Evolutionary conservation across 2,329 filamentous ascomycete species (phyloP).

Genomic region (Botrytis fragariae): DNA sequence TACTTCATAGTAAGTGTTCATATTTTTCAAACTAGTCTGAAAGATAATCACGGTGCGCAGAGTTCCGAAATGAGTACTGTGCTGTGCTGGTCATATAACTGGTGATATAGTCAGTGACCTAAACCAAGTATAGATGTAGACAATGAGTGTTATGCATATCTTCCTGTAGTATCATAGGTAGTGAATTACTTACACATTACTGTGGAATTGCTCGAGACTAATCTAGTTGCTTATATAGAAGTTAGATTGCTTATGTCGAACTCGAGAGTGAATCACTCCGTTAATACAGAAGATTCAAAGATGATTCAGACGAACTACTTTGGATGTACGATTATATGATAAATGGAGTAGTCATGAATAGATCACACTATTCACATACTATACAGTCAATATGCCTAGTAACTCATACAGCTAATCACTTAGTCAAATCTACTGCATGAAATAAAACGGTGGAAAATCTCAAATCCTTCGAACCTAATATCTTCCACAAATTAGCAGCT

Average conservation of each 20-base stretch:
- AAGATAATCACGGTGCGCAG: not conserved
- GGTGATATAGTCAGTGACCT: not conserved
- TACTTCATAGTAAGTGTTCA: not conserved
- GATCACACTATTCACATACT: not conserved
- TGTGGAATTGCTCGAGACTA: not conserved
- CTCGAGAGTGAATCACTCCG: not conserved
- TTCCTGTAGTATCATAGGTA: not conserved
- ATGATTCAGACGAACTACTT: not conserved
- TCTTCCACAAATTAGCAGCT: too few relatives aligned
- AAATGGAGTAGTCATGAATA: not conserved
- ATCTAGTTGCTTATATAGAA: not conserved
- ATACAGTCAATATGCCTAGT: not conserved
- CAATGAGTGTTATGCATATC: not conserved
- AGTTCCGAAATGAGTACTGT: not conserved
- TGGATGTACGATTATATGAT: too few relatives aligned
- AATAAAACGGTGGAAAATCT: too few relatives aligned
- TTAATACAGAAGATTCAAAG: not conserved
- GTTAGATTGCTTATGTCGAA: not conserved
- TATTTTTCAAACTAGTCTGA: not conserved
- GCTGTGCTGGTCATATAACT: not conserved
- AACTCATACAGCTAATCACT: not conserved
- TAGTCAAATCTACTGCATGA: not conserved
- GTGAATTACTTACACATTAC: not conserved
- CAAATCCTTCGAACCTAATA: too few relatives aligned
- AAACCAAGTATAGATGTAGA: rapidly evolving